Base-by-base conservation (phyloP, 2,329 filamentous ascomycete genomes). In the Venturia oleaginea region DNA sequence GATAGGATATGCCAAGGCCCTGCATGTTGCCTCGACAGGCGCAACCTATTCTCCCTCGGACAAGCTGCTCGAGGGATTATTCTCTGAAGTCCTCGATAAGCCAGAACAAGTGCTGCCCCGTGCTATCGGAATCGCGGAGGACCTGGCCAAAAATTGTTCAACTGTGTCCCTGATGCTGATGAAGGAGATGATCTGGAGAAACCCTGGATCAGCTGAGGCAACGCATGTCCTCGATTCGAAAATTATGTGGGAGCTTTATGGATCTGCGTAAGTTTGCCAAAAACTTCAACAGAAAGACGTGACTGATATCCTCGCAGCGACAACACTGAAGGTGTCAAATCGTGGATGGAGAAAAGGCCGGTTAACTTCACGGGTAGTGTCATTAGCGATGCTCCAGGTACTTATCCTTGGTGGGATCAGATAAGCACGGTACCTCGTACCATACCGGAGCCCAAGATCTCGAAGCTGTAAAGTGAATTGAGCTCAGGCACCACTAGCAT, bases 201-300 rank as follows among this genome's bases (percentile, higher is more conserved):
- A 81, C 38, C 78, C 80, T 0, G 78, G 76, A n/a, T 84, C 80
- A 24, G 83, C 88, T 0, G 89, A 92, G 76, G 86, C 80, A 61
- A 84, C 88, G 63, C 88, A 91, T 77, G 73, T 91, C 67, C 76
- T 92, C 34, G 89, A 92, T 75, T 86, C 83, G 68, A 80, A 78
- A 67, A 73, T 89, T 19, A 78, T 89, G 64, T 83, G 81, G 70
- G 84, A 86, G 68, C 66, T 88, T 65, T 86, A 86, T 73, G 76
- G 75, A 13, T 82, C 75, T 66, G 66, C 67, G 76, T 63, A 43
- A 63, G 62, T 63, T 22, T 55, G 46, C 19, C 27, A 63, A 2
- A 22, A 13, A 27, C 3, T 17, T 61, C 0, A 62, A 62, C 10
- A 48, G 8, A 17, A 48, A 22, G 17, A 24, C n/a, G 27, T 17